Base-by-base conservation (phyloP, 345 rosid genomes). In the Gossypium longicalyx region DNA sequence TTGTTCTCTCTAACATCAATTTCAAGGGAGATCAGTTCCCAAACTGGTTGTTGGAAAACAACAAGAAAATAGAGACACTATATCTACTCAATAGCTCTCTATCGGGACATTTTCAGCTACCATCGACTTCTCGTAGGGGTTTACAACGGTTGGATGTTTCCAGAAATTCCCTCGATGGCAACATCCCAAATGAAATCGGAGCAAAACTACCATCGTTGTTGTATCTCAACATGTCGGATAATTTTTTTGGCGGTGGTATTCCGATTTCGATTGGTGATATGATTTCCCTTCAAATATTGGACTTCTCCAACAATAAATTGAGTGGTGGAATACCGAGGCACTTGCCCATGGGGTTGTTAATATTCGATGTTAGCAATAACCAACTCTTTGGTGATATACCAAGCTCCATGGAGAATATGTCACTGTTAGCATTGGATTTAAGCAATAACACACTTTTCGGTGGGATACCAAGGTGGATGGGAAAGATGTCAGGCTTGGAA, bases 221-320 rank as follows among this genome's bases (percentile, higher is more conserved):
- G 9, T 2, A 13, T 59, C 9, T 59, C 3, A 25, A 25, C 64
- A 25, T 12, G 38, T 59, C 64, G 2, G 25, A 23, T 2, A 12
- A 59, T 59, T 12, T 0, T 23, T 57, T 57, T 22, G 15, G 3
- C 7, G 62, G 62, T 10, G 12, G 16, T 13, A 22, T 57, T 22
- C 62, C 62, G 0, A 2, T 7, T 22, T 57, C 34, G 6, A 3
- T 22, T 0, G 62, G 62, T 57, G 15, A 57, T 11, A 20, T 57
- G 29, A 22, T 10, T 22, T 22, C 0, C 12, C 29, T 57, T 1
- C 0, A 3, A 9, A 0, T 0, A 0, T 20, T 56, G 27, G 29
- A 57, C 62, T 57, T 57, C 1, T 22, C 62, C 6, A 22, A 22
- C 29, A 22, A 57, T 11, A 22, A 11, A 22, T 57, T 57, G 62